phyloP scores from a whole-genome alignment of 768 basidiomycete species.

The Kwoniella sp. region DNA sequence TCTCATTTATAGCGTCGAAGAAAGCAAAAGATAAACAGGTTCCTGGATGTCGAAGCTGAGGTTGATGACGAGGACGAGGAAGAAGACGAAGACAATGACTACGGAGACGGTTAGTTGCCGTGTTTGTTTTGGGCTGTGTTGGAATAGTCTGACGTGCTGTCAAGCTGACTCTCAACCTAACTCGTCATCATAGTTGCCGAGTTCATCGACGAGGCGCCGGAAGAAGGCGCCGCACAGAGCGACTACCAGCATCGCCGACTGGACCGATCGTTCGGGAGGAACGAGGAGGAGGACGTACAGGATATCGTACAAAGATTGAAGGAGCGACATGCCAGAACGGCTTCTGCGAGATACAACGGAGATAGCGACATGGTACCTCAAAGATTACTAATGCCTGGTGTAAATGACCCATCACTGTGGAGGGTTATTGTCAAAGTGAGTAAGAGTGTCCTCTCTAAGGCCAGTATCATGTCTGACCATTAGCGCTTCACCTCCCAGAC shows the following conservation, averaged over 20 bases:
- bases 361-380: conserved; percentile 94
- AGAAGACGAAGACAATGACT: conserved; percentile 63
- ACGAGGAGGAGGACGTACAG: conserved; percentile 74
- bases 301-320: conserved; percentile 80
- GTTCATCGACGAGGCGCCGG: conserved; percentile 57
- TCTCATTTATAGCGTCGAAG: conserved; percentile 29
- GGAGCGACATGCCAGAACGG: conserved; percentile 69
- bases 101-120: conserved; percentile 52
- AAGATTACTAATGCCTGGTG: conserved; percentile 90
- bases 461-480: too few species aligned
- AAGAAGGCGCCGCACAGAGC: conserved; percentile 38
- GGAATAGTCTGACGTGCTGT: not conserved
- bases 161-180: not conserved
- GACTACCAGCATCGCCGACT: conserved; percentile 58
- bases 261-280: conserved; percentile 64
- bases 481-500: conserved; percentile 61
- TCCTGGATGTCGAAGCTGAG: conserved; percentile 94
- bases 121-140: not conserved
- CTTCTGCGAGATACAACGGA: conserved; percentile 68
- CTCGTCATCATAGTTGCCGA: conserved; percentile 46
- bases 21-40: conserved; percentile 67
- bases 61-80: conserved; percentile 98
- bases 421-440: conserved; percentile 87
- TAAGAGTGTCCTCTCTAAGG: too few species aligned
- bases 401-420: conserved; percentile 94